Percentiles rank a stretch among this genome's conserved stretches.
Evolutionary conservation across 1,284 basidiomycete genomes (phyloP).

Genomic region (Cryptococcus sp.): DNA sequence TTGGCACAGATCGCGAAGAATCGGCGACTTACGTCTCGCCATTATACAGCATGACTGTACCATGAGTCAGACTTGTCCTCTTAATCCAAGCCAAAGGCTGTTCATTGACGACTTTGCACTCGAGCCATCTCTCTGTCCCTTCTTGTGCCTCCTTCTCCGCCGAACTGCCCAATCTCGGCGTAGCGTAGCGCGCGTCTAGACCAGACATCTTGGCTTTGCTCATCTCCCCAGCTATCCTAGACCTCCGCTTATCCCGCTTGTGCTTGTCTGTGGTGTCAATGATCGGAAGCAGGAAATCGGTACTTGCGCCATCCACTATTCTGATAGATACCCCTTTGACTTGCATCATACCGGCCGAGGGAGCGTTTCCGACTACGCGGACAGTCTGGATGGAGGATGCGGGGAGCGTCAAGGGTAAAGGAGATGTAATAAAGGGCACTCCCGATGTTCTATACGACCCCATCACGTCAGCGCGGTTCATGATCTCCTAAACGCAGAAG

Average conservation of each 20-base stretch:
- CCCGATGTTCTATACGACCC: slow-evolving; percentile 69
- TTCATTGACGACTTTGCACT: slow-evolving; percentile 68
- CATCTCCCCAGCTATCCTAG: slow-evolving; percentile 57
- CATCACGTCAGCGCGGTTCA: slow-evolving; percentile 9
- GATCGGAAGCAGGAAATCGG: slow-evolving; percentile 75
- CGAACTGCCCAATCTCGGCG: not conserved
- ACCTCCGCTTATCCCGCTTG: slow-evolving; percentile 56
- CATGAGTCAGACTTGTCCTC: slow-evolving; percentile 82
- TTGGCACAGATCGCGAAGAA: no score
- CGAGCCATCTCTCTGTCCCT: slow-evolving; percentile 36
- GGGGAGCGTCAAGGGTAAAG: slow-evolving; percentile 65
- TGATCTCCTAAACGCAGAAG: not conserved
- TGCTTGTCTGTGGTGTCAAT: slow-evolving; percentile 68
- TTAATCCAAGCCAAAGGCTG: slow-evolving; percentile 83
- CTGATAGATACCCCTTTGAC: slow-evolving; percentile 78
- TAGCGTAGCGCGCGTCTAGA: slow-evolving; percentile 32
- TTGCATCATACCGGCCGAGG: slow-evolving; percentile 65
- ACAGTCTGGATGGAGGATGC: slow-evolving; percentile 73
- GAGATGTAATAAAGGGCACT: slow-evolving; percentile 67
- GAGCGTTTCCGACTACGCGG: slow-evolving; percentile 68
- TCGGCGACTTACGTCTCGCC: slow-evolving; percentile 76
- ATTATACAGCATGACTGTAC: slow-evolving; percentile 88
- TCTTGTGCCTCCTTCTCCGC: slow-evolving; percentile 2
- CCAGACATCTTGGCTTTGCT: slow-evolving; percentile 41
- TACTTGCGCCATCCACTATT: slow-evolving; percentile 68